Percentiles rank a stretch among this genome's conserved stretches.
Conservation (phyloP, 2,329 filamentous ascomycete genomes). For the Cladophialophora yegresii region DNA sequence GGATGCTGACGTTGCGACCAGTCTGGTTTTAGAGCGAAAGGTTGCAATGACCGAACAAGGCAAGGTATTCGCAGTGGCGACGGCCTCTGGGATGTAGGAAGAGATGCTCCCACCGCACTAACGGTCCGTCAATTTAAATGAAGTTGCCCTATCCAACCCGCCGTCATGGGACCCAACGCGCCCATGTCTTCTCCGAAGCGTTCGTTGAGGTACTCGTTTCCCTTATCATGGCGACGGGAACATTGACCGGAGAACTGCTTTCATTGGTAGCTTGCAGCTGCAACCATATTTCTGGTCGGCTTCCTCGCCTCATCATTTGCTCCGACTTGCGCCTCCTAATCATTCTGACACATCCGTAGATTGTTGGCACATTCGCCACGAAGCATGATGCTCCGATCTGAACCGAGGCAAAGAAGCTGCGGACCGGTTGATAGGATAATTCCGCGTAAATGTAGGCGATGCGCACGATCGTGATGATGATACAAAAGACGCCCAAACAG, state of each 20-base stretch:
- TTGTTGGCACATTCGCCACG: conserved; percentile 46
- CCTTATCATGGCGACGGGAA: conserved; percentile 17
- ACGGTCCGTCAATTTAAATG: background rate
- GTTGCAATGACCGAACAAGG: background rate
- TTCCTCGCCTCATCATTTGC: conserved; percentile 24
- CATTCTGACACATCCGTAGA: conserved; percentile 37
- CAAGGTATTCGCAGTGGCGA: background rate
- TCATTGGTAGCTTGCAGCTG: conserved; percentile 27
- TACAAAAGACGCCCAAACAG: conserved; percentile 46
- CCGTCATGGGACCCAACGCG: conserved; percentile 24
- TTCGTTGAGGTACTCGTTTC: conserved; percentile 13
- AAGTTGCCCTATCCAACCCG: background rate
- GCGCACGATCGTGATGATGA: conserved; percentile 46
- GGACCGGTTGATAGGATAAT: conserved; percentile 43
- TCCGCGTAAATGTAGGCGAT: conserved; percentile 44
- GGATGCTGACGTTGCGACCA: background rate
- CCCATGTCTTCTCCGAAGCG: conserved; percentile 25
- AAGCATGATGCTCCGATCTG: conserved; percentile 42
- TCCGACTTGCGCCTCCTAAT: conserved; percentile 27
- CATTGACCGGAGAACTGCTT: conserved; percentile 6
- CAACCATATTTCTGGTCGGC: conserved; percentile 32
- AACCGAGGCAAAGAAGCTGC: conserved; percentile 45
- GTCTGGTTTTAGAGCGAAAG: background rate
- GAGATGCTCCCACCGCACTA: background rate
- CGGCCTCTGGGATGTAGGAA: background rate